Percentiles rank a stretch among this genome's conserved stretches.
These are phyloP conservation scores for Colletotrichum higginsianum DNA, from an alignment of 2,329 filamentous ascomycete species.

Conservation along the genomic window DNA sequence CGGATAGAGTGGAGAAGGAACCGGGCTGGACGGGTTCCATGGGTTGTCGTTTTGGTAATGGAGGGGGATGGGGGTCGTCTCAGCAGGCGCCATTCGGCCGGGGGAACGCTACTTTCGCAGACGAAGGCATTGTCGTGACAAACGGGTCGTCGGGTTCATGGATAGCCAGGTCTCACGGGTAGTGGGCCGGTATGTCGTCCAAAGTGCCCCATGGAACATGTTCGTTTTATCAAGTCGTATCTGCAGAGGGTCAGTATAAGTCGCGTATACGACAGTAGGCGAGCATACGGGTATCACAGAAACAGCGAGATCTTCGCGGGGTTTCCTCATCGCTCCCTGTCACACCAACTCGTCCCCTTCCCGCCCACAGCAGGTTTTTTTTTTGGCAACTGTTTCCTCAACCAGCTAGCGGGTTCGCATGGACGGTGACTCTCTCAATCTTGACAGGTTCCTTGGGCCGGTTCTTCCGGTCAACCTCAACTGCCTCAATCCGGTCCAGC, in stretches of 20 bases:
- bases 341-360: neutral
- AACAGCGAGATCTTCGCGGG: neutral
- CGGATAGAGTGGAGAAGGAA: neutral
- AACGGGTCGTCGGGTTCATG: too few species aligned
- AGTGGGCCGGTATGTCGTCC: neutral
- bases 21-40: neutral
- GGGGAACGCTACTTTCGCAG: neutral
- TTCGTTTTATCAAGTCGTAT: neutral
- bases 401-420: conserved; percentile 83
- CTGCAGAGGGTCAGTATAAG: neutral
- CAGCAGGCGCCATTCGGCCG: neutral
- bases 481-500: conserved; percentile 78
- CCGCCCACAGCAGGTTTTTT: too few species aligned
- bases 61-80: too few species aligned
- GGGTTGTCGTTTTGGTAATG: too few species aligned
- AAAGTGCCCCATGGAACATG: neutral
- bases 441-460: conserved; percentile 76
- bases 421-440: conserved; percentile 80
- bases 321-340: neutral
- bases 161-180: neutral
- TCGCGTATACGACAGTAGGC: neutral
- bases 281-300: conserved; percentile 3
- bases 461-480: conserved; percentile 84
- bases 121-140: too few species aligned
- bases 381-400: conserved; percentile 55